Conservation (phyloP, 306 rosid species). For the Cicer arietinum region DNA sequence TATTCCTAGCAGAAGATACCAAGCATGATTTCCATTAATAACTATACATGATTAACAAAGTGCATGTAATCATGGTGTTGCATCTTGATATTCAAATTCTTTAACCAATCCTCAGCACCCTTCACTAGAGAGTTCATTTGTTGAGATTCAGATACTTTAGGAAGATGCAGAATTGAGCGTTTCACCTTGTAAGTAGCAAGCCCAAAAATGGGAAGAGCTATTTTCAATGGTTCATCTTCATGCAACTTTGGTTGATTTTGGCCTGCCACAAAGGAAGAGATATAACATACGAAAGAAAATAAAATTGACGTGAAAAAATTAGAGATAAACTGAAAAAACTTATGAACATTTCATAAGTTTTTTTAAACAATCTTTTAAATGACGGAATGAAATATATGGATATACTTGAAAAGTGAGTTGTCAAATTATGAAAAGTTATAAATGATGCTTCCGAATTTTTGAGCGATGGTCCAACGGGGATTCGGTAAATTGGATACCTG, state of each 20-base stretch:
- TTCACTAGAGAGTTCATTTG: slow-evolving; percentile 49
- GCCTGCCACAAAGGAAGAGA: slow-evolving; percentile 42
- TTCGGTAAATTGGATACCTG: slow-evolving; percentile 77
- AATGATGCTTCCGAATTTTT: slow-evolving; percentile 61
- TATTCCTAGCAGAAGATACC: too few species aligned
- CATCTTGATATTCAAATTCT: slow-evolving; percentile 44
- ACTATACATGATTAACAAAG: background rate
- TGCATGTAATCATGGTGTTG: slow-evolving; percentile 55
- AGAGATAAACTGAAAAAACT: too few species aligned
- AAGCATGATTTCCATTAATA: too few species aligned
- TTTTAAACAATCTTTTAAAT: too few species aligned
- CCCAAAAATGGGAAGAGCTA: slow-evolving; percentile 59
- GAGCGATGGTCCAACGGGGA: slow-evolving; percentile 60
- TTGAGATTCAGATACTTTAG: slow-evolving; percentile 51
- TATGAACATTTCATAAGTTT: too few species aligned
- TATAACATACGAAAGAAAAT: background rate
- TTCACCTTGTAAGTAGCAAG: slow-evolving; percentile 67
- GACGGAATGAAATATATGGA: background rate
- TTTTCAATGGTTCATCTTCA: slow-evolving; percentile 38
- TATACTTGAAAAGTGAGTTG: slow-evolving; percentile 51
- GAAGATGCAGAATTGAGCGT: slow-evolving; percentile 58
- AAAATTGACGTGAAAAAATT: too few species aligned
- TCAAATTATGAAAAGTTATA: slow-evolving; percentile 62
- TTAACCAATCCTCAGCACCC: slow-evolving; percentile 61
- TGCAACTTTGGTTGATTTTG: slow-evolving; percentile 35